A percentile compares a stretch with the other conserved stretches of the same genome.
phyloP scores from a whole-genome alignment of 1,139 yeast species.

The Taphrina wiesneri region DNA sequence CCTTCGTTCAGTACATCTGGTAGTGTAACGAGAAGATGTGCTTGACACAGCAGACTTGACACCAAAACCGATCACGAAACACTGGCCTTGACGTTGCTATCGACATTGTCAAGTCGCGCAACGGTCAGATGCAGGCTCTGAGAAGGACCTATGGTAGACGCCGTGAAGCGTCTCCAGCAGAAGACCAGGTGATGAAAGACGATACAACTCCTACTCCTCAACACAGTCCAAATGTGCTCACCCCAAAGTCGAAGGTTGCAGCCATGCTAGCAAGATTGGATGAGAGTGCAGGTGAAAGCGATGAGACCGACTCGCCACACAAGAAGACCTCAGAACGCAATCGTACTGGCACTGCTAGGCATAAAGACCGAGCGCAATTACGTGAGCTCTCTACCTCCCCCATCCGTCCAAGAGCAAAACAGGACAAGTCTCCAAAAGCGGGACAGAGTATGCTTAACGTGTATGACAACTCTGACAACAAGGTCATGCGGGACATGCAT shows the following conservation, averaged over 20 bases:
- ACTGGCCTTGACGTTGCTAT: background rate
- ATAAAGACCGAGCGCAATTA: too few species aligned
- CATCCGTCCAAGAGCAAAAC: too few species aligned
- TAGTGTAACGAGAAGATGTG: background rate
- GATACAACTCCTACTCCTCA: constrained; percentile 19
- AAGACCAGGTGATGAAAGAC: background rate
- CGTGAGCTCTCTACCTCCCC: too few species aligned
- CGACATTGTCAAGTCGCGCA: background rate
- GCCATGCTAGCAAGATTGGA: constrained; percentile 16
- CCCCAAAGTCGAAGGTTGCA: constrained; percentile 5
- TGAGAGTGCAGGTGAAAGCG: constrained; percentile 1
- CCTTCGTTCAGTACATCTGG: background rate
- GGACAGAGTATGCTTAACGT: too few species aligned
- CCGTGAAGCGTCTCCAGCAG: background rate
- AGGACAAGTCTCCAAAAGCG: too few species aligned
- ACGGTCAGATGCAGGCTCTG: background rate
- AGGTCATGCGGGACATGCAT: too few species aligned
- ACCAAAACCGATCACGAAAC: too few species aligned
- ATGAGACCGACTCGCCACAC: too few species aligned
- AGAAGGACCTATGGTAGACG: constrained; percentile 10
- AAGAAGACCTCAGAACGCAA: too few species aligned
- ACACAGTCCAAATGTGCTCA: background rate
- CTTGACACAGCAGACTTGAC: background rate
- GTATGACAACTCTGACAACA: too few species aligned
- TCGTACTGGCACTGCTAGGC: too few species aligned